Evolutionary conservation across 2,329 filamentous ascomycete species (phyloP), one percentile per base, ranked within the genome.

Genomic region (Raffaelea deltoideospora): DNA sequence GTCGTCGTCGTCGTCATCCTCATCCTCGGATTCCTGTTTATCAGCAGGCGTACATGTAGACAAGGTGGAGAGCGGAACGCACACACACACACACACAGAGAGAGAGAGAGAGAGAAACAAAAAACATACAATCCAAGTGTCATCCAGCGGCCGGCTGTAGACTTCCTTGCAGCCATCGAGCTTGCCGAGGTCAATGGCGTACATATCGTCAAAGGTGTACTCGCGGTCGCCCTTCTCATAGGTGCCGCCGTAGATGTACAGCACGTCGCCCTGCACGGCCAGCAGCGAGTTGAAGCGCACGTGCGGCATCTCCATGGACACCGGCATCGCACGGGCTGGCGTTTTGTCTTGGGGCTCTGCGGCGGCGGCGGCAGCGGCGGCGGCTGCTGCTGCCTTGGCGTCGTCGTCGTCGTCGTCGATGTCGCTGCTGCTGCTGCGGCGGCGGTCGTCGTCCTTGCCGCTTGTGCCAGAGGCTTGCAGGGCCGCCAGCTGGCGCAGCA

Each of bases 171-270:
- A 88, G 4, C 90, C 90, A 47, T 96, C 86, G 42, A 98, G 67
- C 57, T 94, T 95, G 41, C 80, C 87, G n/a, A 98, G 65, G 50
- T 98, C 86, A 41, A 96, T 76, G 3, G 85, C 79, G 58, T 92
- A 92, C 57, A 98, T 66, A 50, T 98, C 90, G 48, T 95, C 87
- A 56, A 96, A 94, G 0, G 87, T 96, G 50, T 82, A 94, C 56
- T 98, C 90, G 18, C 84, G 72, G 50, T 98, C 90, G 15, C 84
- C 88, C 53, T 93, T 90, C 53, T 98, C 90, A 49, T 81, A 95
- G 0, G 88, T 98, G 15, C 90, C 90, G 22, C 90, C 87, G 50
- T 92, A 96, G 37, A 96, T 84, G 58, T 88, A 98, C 1, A 96
- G 67, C 9, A 83, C 76, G 53, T 98, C 90, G 45, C 87, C 84